phyloP scores from a whole-genome alignment of 164 flowering plant species.

The Aristolochia fimbriata region DNA sequence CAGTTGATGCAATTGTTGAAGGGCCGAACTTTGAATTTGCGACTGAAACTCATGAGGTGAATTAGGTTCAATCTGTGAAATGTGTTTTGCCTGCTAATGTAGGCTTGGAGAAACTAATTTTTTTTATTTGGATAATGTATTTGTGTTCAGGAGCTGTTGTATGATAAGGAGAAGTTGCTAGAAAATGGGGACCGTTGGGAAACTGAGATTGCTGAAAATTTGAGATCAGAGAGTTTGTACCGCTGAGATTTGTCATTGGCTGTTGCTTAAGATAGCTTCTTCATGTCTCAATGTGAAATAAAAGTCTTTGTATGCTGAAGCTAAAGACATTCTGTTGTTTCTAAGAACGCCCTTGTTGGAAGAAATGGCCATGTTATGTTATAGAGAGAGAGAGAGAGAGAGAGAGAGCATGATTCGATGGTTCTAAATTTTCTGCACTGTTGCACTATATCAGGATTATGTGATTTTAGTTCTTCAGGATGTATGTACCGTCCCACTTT shows the following conservation, averaged over 20 bases:
- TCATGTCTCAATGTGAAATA: too few species aligned
- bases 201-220: constrained; percentile 97
- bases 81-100: neutral
- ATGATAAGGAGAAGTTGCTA: constrained; percentile 95
- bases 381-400: too few species aligned
- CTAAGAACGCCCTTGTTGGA: too few species aligned
- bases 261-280: too few species aligned
- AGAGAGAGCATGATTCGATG: too few species aligned
- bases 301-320: too few species aligned
- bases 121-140: neutral
- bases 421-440: too few species aligned
- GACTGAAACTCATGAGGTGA: constrained; percentile 97
- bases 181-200: constrained; percentile 99
- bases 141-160: constrained; percentile 68
- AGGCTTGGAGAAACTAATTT: neutral
- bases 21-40: constrained; percentile 99
- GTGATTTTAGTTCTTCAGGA: too few species aligned
- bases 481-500: too few species aligned
- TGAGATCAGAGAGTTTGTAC: constrained; percentile 90
- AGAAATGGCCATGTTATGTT: too few species aligned
- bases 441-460: too few species aligned
- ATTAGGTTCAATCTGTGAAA: constrained; percentile 1
- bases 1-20: constrained; percentile 99
- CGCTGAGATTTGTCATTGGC: constrained; percentile 30
- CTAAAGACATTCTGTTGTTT: too few species aligned